phyloP scores from a whole-genome alignment of 768 basidiomycete genomes.

The Nidularia pulvinata region DNA sequence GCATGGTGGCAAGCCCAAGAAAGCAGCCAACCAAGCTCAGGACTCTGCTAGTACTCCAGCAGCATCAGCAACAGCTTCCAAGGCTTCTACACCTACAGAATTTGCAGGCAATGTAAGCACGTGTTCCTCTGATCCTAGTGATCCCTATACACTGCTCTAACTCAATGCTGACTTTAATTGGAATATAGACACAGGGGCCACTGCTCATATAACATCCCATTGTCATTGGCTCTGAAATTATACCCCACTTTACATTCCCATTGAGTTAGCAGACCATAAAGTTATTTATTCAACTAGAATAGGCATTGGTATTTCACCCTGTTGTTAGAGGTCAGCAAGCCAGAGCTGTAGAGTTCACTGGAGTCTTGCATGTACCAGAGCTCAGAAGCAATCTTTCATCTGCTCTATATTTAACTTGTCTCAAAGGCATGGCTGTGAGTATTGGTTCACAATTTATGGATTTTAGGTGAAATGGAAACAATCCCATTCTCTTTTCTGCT shows the following conservation, averaged over 20 bases:
- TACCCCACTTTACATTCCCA: conserved; percentile 11
- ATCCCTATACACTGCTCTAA: too few species aligned
- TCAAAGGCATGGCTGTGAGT: not conserved
- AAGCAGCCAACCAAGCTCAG: too few species aligned
- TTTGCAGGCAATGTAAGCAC: too few species aligned
- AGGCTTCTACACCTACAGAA: too few species aligned
- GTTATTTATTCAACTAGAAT: too few species aligned
- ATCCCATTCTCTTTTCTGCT: conserved; percentile 4
- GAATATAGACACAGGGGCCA: too few species aligned
- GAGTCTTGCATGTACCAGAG: conserved; percentile 6
- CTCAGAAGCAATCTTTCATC: conserved; percentile 6
- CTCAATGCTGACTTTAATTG: too few species aligned
- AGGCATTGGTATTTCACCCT: conserved; percentile 15
- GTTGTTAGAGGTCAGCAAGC: conserved; percentile 2
- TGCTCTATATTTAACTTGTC: not conserved
- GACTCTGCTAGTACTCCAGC: too few species aligned
- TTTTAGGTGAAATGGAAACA: not conserved
- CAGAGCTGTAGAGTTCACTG: conserved; percentile 5
- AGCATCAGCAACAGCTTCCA: too few species aligned
- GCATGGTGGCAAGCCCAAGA: too few species aligned
- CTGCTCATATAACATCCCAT: too few species aligned
- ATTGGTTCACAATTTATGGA: not conserved
- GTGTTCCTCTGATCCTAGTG: too few species aligned
- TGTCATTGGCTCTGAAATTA: conserved; percentile 20
- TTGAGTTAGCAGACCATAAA: conserved; percentile 21